These are phyloP conservation scores for Clavispora santaluciae DNA, from an alignment of 805 yeast species.

Conservation along the genomic window DNA sequence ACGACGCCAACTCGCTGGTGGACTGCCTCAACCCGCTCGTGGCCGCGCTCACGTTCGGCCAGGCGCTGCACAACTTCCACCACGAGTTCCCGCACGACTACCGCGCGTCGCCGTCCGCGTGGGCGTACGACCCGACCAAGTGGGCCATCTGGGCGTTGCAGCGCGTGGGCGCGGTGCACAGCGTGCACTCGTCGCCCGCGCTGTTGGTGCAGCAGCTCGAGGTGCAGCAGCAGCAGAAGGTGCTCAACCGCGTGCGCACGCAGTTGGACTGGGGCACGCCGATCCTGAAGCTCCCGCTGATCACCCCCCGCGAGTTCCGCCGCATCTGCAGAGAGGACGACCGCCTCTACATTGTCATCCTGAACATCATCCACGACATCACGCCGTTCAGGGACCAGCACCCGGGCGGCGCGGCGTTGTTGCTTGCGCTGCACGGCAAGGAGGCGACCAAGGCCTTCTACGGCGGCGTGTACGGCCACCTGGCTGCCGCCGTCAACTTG, in stretches of 20 bases:
- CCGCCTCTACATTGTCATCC: constrained; percentile 70
- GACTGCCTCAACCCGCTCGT: constrained; percentile 55
- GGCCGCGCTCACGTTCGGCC: constrained; percentile 75
- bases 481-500: constrained; percentile 88
- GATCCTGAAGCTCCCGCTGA: constrained; percentile 75
- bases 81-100: constrained; percentile 94
- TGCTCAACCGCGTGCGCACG: constrained; percentile 70
- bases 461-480: constrained; percentile 91
- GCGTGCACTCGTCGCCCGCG: constrained; percentile 58
- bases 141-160: constrained; percentile 55
- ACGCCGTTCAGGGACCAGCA: constrained; percentile 88
- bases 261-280: constrained; percentile 93
- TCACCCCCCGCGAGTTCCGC: constrained; percentile 43
- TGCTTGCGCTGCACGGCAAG: constrained; percentile 78
- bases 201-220: constrained; percentile 58
- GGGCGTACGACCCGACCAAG: constrained; percentile 84
- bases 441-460: constrained; percentile 93
- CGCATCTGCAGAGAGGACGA: constrained; percentile 38
- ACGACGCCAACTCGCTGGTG: constrained; percentile 62
- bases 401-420: constrained; percentile 86
- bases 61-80: constrained; percentile 89
- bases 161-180: constrained; percentile 53
- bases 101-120: constrained; percentile 66
- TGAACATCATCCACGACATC: constrained; percentile 90
- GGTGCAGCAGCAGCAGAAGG: constrained; percentile 68